Base-by-base conservation (phyloP, 306 rosid species). In the Rubus parviflorus region DNA sequence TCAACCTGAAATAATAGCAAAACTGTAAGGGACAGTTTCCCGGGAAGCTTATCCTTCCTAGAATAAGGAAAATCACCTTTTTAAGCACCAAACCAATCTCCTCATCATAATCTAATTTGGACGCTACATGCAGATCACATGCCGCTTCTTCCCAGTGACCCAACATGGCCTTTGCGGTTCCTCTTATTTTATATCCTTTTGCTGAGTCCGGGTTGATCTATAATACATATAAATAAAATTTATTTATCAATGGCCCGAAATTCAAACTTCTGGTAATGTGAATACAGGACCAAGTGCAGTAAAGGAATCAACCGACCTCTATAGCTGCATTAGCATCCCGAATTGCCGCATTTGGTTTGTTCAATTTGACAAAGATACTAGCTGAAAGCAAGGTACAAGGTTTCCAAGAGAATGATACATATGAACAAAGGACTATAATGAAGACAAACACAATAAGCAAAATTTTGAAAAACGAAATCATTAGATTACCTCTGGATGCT, bases 121-220 rank as follows among this genome's bases (percentile, higher is more conserved):
- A 93, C 72, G 95, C 98, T 47, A 88, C 77, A 53, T 37, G 95
- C 80, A 93, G 94, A 85, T 93, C 98, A 66, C 66, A 79, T 8
- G 86, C 92, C 3, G 95, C 89, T 80, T 85, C 89, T 83, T 78
- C 91, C 98, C 95, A 93, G 37, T 83, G 82, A 63, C 93, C 98
- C 87, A 93, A 79, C 89, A 88, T 79, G 41, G 98, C 93, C 85
- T 82, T 89, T 20, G 97, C 96, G 78, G 89, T 80, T 75, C 98
- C 97, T 53, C 98, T 73, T 53, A 80, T 75, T 84, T 93, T 93
- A 84, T 85, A 89, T 37, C 98, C 97, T 86, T 93, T 93, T 38
- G 94, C 94, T 7, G 97, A 93, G 86, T 93, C 97, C 0, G 89
- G 90, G 74, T 93, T 93, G 74, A 93, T 91, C 97, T 93, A 76